Percentiles rank a stretch among this genome's conserved stretches.
Conservation (phyloP, 163 green algal species). For the Scenedesmus sp. region DNA sequence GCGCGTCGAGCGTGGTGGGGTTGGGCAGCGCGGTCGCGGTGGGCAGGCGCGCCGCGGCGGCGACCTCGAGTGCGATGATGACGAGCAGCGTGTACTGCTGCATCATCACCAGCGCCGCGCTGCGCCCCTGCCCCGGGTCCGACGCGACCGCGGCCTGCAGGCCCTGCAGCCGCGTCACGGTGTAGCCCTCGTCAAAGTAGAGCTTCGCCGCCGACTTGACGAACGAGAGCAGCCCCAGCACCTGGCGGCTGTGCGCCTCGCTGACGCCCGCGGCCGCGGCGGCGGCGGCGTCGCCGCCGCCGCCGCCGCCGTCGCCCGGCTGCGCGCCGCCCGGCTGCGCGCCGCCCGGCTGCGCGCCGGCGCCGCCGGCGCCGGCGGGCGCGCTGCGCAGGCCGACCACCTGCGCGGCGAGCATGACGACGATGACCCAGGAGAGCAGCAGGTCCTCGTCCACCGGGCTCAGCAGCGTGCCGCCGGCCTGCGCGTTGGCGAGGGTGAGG, state of each 20-base stretch:
- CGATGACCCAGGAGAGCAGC: conserved; percentile 66
- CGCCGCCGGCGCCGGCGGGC: not conserved
- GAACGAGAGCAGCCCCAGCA: conserved; percentile 55
- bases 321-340: conserved; percentile 8
- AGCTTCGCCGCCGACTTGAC: conserved; percentile 50
- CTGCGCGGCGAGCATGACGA: conserved; percentile 72
- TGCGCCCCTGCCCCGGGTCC: conserved; percentile 24
- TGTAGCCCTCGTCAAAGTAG: conserved; percentile 51
- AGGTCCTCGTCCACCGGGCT: conserved; percentile 61
- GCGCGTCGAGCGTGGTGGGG: conserved; percentile 11
- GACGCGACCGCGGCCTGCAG: conserved; percentile 49
- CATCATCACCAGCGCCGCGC: conserved; percentile 48
- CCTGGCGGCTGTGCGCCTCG: not conserved
- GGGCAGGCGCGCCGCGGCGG: conserved; percentile 44
- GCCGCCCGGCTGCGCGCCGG: not conserved
- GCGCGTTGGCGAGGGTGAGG: conserved; percentile 17
- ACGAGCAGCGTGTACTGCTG: conserved; percentile 71
- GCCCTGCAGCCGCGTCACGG: conserved; percentile 44
- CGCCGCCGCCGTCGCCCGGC: not conserved
- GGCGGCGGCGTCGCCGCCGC: not conserved
- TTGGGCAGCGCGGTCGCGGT: conserved; percentile 46
- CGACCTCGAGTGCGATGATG: conserved; percentile 72
- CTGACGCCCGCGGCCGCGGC: not conserved
- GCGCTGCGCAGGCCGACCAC: conserved; percentile 55
- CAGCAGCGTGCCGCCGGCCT: conserved; percentile 35